Conservation (phyloP, 225 moss, liverwort and hornwort genomes). For the Sphagnum contortum region DNA sequence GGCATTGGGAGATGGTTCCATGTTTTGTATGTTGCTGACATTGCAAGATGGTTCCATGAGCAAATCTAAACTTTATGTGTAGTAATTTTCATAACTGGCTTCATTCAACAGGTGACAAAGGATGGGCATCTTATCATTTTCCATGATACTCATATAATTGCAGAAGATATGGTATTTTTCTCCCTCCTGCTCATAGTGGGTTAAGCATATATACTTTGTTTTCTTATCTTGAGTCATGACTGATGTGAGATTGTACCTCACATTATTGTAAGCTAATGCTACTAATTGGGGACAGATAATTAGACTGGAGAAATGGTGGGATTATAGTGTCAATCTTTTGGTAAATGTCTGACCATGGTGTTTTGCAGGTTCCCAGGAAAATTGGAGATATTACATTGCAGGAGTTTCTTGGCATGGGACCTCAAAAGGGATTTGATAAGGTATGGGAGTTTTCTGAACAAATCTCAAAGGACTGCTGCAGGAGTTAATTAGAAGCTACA, state of each 20-base stretch:
- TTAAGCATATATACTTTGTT: neutral
- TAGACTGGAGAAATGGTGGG: too few species aligned
- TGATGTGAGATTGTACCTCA: too few species aligned
- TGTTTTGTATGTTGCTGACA: too few species aligned
- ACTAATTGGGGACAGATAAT: too few species aligned
- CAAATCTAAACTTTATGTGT: too few species aligned
- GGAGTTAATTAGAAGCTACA: too few species aligned
- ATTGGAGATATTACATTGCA: constrained; percentile 52
- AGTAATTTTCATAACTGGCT: too few species aligned
- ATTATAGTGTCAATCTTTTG: too few species aligned
- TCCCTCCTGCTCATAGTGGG: neutral
- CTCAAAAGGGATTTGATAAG: constrained; percentile 42
- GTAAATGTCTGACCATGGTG: neutral
- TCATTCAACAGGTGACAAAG: constrained; percentile 46
- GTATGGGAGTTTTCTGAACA: constrained; percentile 8
- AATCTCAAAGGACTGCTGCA: too few species aligned
- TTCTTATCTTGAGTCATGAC: too few species aligned
- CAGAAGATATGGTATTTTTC: constrained; percentile 23
- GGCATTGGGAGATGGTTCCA: neutral
- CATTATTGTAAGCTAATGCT: too few species aligned
- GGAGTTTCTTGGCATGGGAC: constrained; percentile 68
- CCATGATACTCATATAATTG: constrained; percentile 65
- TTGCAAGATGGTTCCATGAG: too few species aligned
- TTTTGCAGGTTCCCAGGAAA: constrained; percentile 6
- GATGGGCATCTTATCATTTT: constrained; percentile 71